Percentiles rank a stretch among this genome's conserved stretches.
Evolutionary conservation across 2,329 filamentous ascomycete genomes (phyloP).

Genomic region (Bipolaris oryzae): DNA sequence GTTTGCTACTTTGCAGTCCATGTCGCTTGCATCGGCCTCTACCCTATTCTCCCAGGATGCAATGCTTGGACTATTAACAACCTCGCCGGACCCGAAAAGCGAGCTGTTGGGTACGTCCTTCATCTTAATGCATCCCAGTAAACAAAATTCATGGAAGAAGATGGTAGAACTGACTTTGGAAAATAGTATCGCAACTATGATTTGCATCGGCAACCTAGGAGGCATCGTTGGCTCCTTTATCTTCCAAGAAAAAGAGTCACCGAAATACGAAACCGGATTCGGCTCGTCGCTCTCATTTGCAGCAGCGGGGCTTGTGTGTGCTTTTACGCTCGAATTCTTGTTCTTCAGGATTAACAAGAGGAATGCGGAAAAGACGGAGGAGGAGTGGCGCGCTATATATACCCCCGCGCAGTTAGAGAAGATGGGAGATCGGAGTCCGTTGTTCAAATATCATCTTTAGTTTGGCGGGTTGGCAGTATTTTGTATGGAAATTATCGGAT

Average conservation of each 20-base stretch:
- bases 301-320: slow-evolving; percentile 23
- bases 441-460: slow-evolving; percentile 46
- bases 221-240: slow-evolving; percentile 42
- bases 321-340: slow-evolving; percentile 6
- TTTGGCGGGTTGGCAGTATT: too few species aligned
- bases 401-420: slow-evolving; percentile 44
- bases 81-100: slow-evolving; percentile 59
- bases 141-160: background rate
- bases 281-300: slow-evolving; percentile 38
- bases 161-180: slow-evolving; percentile 20
- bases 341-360: slow-evolving; percentile 45
- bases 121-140: slow-evolving; percentile 36
- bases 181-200: slow-evolving; percentile 36
- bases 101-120: slow-evolving; percentile 52
- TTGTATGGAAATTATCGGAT: too few species aligned
- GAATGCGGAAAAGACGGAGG: slow-evolving; percentile 42
- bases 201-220: slow-evolving; percentile 32
- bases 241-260: slow-evolving; percentile 39
- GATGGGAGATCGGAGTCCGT: slow-evolving; percentile 48
- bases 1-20: slow-evolving; percentile 54
- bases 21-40: slow-evolving; percentile 39
- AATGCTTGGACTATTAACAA: slow-evolving; percentile 63
- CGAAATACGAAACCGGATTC: slow-evolving; percentile 43
- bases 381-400: slow-evolving; percentile 43
- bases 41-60: slow-evolving; percentile 48